These are phyloP conservation scores for Thalassiosira tumida DNA, from an alignment of 352 stramenopile species.

Conservation along the genomic window DNA sequence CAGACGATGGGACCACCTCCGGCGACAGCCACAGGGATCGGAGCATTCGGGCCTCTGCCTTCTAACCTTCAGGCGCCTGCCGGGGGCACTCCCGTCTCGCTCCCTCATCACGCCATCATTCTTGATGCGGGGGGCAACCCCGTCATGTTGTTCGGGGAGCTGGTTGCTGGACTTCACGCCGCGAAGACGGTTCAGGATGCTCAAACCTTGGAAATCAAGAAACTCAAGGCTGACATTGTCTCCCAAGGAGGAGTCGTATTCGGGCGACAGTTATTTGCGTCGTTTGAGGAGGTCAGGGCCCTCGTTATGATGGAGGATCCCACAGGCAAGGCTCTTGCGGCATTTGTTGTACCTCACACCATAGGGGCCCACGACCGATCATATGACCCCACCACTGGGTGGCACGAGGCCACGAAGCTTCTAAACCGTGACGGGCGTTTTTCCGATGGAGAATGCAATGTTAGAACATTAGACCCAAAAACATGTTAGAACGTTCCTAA, in stretches of 20 bases:
- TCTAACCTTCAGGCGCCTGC: too few species aligned
- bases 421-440: neutral
- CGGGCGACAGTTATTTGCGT: neutral
- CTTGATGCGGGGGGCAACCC: neutral
- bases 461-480: too few species aligned
- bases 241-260: slow-evolving; percentile 13
- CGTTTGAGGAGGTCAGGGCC: neutral
- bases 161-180: neutral
- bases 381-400: neutral
- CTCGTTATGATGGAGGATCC: neutral
- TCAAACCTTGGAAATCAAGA: too few species aligned
- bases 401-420: neutral
- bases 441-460: neutral
- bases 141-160: neutral
- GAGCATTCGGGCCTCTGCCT: too few species aligned
- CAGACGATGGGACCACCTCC: neutral
- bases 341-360: neutral
- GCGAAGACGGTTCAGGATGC: too few species aligned
- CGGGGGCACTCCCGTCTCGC: too few species aligned
- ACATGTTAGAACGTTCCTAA: too few species aligned
- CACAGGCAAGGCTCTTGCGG: neutral
- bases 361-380: neutral
- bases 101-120: neutral
- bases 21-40: too few species aligned
- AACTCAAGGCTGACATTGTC: neutral